phyloP scores from a whole-genome alignment of 2,329 filamentous ascomycete genomes.

The Colletotrichum musicola region DNA sequence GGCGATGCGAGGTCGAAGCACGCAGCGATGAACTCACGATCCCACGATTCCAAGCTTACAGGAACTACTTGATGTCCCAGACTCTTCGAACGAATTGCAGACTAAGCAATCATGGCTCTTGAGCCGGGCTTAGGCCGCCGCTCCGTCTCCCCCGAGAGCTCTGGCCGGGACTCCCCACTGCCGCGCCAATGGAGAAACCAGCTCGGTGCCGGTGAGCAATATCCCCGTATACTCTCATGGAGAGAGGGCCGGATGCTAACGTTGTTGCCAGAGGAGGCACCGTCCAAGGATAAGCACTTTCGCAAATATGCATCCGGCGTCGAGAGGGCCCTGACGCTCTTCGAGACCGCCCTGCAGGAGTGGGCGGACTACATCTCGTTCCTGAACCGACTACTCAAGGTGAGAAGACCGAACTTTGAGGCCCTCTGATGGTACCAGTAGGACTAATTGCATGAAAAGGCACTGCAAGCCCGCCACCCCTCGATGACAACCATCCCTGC shows the following conservation, averaged over 20 bases:
- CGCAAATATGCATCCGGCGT: conserved; percentile 91
- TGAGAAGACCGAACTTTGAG: conserved; percentile 52
- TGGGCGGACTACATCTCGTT: conserved; percentile 99
- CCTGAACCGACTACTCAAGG: conserved; percentile 89
- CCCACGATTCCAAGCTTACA: conserved; percentile 28
- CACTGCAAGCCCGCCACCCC: conserved; percentile 86
- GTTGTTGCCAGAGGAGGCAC: conserved; percentile 61
- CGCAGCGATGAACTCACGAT: conserved; percentile 46
- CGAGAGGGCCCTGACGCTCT: conserved; percentile 87
- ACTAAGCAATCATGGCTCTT: conserved; percentile 70
- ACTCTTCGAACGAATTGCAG: conserved; percentile 6
- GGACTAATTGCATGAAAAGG: conserved; percentile 61
- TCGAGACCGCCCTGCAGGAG: conserved; percentile 94
- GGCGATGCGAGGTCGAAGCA: conserved; percentile 39
- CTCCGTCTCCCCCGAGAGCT: conserved; percentile 83
- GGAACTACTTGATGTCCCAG: conserved; percentile 36
- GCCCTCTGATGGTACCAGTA: background rate
- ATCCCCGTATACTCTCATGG: conserved; percentile 15
- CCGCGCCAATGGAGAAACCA: conserved; percentile 83
- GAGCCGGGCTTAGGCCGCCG: conserved; percentile 69
- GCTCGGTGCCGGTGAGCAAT: conserved; percentile 77
- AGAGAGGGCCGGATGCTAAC: conserved; percentile 14
- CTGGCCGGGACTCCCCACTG: conserved; percentile 82
- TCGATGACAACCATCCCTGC: conserved; percentile 81
- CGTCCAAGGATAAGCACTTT: conserved; percentile 75